Base-by-base conservation (phyloP, 805 yeast genomes). In the Hanseniaspora guilliermondii region DNA sequence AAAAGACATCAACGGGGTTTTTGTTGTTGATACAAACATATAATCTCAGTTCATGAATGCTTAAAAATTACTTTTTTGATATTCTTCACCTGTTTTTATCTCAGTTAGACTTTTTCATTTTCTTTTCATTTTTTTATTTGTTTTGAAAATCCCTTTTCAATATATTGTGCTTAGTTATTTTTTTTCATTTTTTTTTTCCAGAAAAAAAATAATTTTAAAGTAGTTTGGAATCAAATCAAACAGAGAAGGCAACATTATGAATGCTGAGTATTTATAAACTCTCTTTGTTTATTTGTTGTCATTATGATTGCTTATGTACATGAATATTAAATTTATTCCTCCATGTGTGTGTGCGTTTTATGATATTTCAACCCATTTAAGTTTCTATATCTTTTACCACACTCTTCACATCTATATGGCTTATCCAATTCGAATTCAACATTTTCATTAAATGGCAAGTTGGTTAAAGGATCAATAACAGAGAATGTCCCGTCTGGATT, bases 351-450 rank as follows among this genome's bases (percentile, higher is more conserved):
- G 70, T 93, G 98, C 22, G 96, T 97, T 62, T 97, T 79, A 69
- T 93, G 98, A 68, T 93, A 93, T 70, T 93, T 93, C 68, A 93
- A 75, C 27, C 98, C 98, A 68, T 93, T 93, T 64, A 93, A 73
- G 65, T 93, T 93, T 75, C 93, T 93, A 73, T 93, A 93, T 56
- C 98, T 74, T 70, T 91, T 93, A 56, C 97, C 97, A 71, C 98
- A 93, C 42, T 91, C 96, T 71, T 93, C 97, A 70, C 98, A 93
- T 65, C 97, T 78, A 68, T 91, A 93, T 38, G 98, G 98, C 72
- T 93, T 93, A 73, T 93, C 98, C 73, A 87, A 89, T 68, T 93
- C 98, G 78, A 87, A 78, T 22, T 89, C 95, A 70, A 87, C 83
- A 5, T 95, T 95, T 67, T 91, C 96, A 40, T 91, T 86, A 65